A percentile compares a stretch with the other conserved stretches of the same genome.
These are phyloP conservation scores for Kwoniella pini DNA, from an alignment of 768 basidiomycete species.

Conservation along the genomic window DNA sequence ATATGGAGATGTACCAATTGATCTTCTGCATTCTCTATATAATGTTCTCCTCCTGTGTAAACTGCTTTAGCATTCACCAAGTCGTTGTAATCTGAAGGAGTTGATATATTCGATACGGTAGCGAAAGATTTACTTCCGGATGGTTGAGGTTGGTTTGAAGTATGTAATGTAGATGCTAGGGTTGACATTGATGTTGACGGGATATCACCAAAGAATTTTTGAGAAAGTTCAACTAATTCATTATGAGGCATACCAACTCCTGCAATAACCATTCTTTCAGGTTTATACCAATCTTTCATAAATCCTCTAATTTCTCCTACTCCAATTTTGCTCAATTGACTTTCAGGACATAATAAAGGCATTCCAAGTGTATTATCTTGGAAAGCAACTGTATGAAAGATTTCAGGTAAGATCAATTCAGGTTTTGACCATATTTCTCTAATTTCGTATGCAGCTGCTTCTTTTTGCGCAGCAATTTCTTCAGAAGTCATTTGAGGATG, in stretches of 20 bases:
- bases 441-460: conserved; percentile 86
- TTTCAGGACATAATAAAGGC: conserved; percentile 81
- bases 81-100: conserved; percentile 35
- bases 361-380: conserved; percentile 78
- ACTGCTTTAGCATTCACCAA: conserved; percentile 53
- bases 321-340: conserved; percentile 71
- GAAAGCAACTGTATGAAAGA: conserved; percentile 85
- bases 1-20: conserved; percentile 94
- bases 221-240: conserved; percentile 78
- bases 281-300: conserved; percentile 80
- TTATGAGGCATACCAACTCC: conserved; percentile 90
- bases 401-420: conserved; percentile 88
- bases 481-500: conserved; percentile 72
- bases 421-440: conserved; percentile 85
- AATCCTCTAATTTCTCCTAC: conserved; percentile 64
- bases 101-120: conserved; percentile 38
- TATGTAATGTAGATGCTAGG: not conserved
- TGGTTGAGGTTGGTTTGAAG: conserved; percentile 38
- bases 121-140: conserved; percentile 57
- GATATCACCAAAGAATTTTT: conserved; percentile 77
- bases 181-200: conserved; percentile 12
- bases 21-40: conserved; percentile 55
- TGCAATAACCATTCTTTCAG: conserved; percentile 92
- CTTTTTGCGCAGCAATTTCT: conserved; percentile 79
- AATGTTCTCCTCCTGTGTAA: conserved; percentile 80